Evolutionary conservation across 2,329 filamentous ascomycete genomes (phyloP).

Genomic region (Neonectria neomacrospora): DNA sequence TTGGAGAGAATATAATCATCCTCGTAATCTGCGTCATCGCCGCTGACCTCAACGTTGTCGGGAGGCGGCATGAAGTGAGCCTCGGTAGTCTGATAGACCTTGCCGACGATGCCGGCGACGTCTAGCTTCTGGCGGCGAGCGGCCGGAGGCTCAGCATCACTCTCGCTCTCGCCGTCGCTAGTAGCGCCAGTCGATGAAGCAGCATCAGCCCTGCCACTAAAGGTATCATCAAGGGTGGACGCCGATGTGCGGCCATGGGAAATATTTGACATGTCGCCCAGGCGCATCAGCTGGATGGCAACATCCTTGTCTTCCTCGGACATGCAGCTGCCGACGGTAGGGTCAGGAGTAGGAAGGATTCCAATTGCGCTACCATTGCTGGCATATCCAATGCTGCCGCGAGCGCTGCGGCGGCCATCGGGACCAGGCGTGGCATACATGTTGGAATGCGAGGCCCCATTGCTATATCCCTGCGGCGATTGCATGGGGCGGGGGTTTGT

Average conservation of each 20-base stretch:
- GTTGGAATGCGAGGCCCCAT: constrained; percentile 58
- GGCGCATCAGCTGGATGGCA: constrained; percentile 93
- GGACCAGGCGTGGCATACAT: constrained; percentile 72
- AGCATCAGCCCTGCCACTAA: constrained; percentile 88
- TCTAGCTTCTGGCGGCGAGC: constrained; percentile 69
- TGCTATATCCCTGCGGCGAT: constrained; percentile 81
- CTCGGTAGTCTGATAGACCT: constrained; percentile 63
- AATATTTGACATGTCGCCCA: constrained; percentile 93
- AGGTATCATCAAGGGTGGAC: constrained; percentile 91
- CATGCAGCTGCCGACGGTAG: constrained; percentile 96
- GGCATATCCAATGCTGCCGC: constrained; percentile 69
- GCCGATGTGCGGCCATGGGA: constrained; percentile 93
- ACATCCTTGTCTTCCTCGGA: constrained; percentile 96
- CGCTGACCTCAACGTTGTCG: constrained; percentile 56
- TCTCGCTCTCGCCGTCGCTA: constrained; percentile 78
- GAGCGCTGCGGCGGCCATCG: constrained; percentile 70
- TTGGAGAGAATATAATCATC: constrained; percentile 50
- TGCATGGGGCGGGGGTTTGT: constrained; percentile 80
- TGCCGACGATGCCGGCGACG: constrained; percentile 54
- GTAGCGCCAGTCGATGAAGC: constrained; percentile 88
- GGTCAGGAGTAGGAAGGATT: constrained; percentile 91
- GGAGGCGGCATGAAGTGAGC: constrained; percentile 64
- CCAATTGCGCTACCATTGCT: constrained; percentile 57
- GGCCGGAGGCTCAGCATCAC: constrained; percentile 69
- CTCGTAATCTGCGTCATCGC: constrained; percentile 50